Conservation (phyloP, 2,329 filamentous ascomycete species). For the Trichophaea hybrida region DNA sequence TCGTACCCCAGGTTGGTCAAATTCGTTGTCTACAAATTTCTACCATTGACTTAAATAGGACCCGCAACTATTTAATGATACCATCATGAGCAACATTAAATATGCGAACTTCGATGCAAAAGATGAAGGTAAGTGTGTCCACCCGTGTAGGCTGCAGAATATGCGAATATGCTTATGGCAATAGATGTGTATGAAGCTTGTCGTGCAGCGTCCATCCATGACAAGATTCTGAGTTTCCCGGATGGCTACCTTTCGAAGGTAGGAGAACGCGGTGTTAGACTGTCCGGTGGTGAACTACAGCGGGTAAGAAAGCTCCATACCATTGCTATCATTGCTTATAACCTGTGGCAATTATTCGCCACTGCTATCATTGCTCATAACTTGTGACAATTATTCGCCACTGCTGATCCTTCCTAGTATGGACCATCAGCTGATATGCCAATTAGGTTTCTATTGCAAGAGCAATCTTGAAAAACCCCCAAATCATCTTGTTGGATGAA, state of each 20-base stretch:
- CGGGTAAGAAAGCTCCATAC: slow-evolving; percentile 25
- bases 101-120: slow-evolving; percentile 49
- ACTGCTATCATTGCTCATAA: too few species aligned
- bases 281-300: slow-evolving; percentile 41
- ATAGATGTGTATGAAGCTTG: slow-evolving; percentile 46
- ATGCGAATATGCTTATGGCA: neutral
- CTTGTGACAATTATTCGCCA: neutral
- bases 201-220: slow-evolving; percentile 47
- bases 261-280: slow-evolving; percentile 37
- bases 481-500: slow-evolving; percentile 38
- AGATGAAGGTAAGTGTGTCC: slow-evolving; percentile 32
- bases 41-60: slow-evolving; percentile 35
- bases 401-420: neutral
- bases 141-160: neutral
- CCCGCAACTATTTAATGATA: slow-evolving; percentile 48
- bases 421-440: neutral
- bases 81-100: slow-evolving; percentile 49
- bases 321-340: neutral
- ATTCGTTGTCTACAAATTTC: neutral
- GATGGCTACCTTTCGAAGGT: slow-evolving; percentile 38
- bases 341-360: too few species aligned
- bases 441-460: slow-evolving; percentile 28
- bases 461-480: slow-evolving; percentile 34
- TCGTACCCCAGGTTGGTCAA: slow-evolving; percentile 38
- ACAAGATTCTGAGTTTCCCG: slow-evolving; percentile 46